Evolutionary conservation across 108 stramenopile genomes (phyloP), one percentile per base, ranked within the genome.

Genomic region (Schizochytrium sp.): DNA sequence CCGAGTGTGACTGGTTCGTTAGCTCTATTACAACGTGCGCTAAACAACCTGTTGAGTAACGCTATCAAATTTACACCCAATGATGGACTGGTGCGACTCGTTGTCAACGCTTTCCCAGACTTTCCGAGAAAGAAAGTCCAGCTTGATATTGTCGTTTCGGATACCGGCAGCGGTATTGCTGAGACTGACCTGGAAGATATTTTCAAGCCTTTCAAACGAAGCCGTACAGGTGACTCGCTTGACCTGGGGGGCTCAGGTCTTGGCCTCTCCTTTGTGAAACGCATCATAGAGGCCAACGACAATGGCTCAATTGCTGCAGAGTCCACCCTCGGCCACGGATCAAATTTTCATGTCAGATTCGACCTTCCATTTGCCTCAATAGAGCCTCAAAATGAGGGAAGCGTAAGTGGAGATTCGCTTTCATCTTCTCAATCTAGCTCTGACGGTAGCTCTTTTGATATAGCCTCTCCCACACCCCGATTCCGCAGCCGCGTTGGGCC

Each of bases 21-120:
- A 38, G 40, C 64, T 7, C 64, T 69, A 7, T 44, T 69, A 8
- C 42, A 10, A 2, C 64, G 44, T 10, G 64, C 64, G 12, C 7
- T 69, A 8, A 69, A 69, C 64, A 69, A 69, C 2, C 64, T 69
- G 42, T 10, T 69, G 12, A 69, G 64, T 44, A 69, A 69, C 15
- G 64, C 64, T 44, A 69, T 69, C 64, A 69, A 69, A 15, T 69
- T 69, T 44, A 69, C 64, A 7, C 64, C 64, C 64, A 28, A 12
- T 0, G 2, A 15, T 13, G 64, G 64, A 12, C 8, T 44, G 10
- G 64, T 69, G 5, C 64, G 64, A 38, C 42, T 69, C 28, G 19
- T 69, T 44, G 28, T 15, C 19, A 15, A 38, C 64, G 64, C 64
- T 7, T 38, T 44, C 12, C 19, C 64, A 15, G 28, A 69, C 15